Percentiles rank a stretch among this genome's conserved stretches.
Conservation (phyloP, 1,139 yeast genomes). For the Kodamaea sp. region DNA sequence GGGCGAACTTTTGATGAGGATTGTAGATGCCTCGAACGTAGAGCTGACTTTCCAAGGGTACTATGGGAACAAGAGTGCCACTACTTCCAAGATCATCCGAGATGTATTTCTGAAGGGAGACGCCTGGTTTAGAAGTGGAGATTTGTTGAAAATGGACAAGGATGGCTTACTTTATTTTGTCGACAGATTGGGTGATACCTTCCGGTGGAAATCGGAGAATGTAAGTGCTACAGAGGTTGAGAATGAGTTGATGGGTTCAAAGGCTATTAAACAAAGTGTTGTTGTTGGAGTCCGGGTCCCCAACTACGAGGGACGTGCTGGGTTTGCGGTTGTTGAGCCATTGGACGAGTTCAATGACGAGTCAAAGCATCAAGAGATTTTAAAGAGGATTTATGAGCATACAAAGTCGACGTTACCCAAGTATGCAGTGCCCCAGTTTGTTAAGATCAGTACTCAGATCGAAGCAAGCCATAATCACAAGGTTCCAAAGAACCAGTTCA, state of each 20-base stretch:
- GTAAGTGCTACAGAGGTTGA: slow-evolving; percentile 94
- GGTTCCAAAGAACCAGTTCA: slow-evolving; percentile 72
- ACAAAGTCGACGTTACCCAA: slow-evolving; percentile 59
- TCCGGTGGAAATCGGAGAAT: slow-evolving; percentile 96
- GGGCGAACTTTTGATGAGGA: slow-evolving; percentile 82
- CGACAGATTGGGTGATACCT: slow-evolving; percentile 93
- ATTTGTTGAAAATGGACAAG: slow-evolving; percentile 65
- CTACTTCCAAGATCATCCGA: slow-evolving; percentile 66
- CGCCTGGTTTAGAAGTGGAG: slow-evolving; percentile 90
- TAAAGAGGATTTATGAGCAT: slow-evolving; percentile 31
- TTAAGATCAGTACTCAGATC: slow-evolving; percentile 62
- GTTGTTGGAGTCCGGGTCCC: slow-evolving; percentile 90
- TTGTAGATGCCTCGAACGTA: slow-evolving; percentile 58
- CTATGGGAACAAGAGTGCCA: slow-evolving; percentile 74
- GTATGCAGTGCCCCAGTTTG: slow-evolving; percentile 83
- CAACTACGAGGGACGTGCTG: slow-evolving; percentile 92
- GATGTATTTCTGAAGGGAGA: slow-evolving; percentile 84
- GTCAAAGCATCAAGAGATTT: slow-evolving; percentile 25
- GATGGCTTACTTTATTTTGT: slow-evolving; percentile 78
- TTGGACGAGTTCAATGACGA: slow-evolving; percentile 28
- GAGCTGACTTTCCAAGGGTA: slow-evolving; percentile 88
- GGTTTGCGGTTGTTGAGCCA: slow-evolving; percentile 74
- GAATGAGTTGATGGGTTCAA: slow-evolving; percentile 58
- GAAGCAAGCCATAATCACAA: slow-evolving; percentile 81
- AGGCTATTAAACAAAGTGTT: slow-evolving; percentile 60